phyloP scores from a whole-genome alignment of 106 monocot species.

The Dioscorea alata region DNA sequence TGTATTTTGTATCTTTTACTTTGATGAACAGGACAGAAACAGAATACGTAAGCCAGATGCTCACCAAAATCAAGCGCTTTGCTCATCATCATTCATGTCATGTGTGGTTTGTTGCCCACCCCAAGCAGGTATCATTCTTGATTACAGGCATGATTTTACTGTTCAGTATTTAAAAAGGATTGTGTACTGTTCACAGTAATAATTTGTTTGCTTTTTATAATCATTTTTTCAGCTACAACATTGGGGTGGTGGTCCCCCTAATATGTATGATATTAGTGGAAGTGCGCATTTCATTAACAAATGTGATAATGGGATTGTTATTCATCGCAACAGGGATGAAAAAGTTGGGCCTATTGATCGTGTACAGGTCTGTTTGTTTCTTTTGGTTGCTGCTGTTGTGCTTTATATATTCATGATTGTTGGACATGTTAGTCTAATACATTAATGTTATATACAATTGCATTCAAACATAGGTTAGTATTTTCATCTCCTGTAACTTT shows the following conservation, averaged over 20 bases:
- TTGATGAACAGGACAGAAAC: slow-evolving; percentile 73
- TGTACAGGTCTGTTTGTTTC: slow-evolving; percentile 39
- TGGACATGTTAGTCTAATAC: too few relatives aligned
- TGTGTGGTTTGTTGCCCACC: slow-evolving; percentile 99
- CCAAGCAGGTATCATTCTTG: slow-evolving; percentile 63
- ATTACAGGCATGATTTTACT: neutral
- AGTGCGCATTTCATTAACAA: slow-evolving; percentile 98
- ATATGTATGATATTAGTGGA: slow-evolving; percentile 96
- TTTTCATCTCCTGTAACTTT: too few relatives aligned
- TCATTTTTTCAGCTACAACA: slow-evolving; percentile 54
- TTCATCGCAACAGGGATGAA: slow-evolving; percentile 74
- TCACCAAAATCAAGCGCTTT: slow-evolving; percentile 84
- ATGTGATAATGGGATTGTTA: slow-evolving; percentile 94
- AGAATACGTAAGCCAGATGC: slow-evolving; percentile 94
- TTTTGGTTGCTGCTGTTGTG: neutral
- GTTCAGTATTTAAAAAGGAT: too few relatives aligned
- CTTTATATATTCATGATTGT: neutral
- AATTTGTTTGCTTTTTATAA: neutral
- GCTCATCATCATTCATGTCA: slow-evolving; percentile 89
- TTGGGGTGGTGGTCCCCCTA: slow-evolving; percentile 76
- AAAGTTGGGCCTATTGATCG: slow-evolving; percentile 54
- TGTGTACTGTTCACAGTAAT: too few relatives aligned
- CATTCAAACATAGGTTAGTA: too few relatives aligned
- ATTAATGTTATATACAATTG: too few relatives aligned
- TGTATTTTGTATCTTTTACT: neutral